Base-by-base conservation (phyloP, 2,329 filamentous ascomycete species). In the Lachnellula hyalina region DNA sequence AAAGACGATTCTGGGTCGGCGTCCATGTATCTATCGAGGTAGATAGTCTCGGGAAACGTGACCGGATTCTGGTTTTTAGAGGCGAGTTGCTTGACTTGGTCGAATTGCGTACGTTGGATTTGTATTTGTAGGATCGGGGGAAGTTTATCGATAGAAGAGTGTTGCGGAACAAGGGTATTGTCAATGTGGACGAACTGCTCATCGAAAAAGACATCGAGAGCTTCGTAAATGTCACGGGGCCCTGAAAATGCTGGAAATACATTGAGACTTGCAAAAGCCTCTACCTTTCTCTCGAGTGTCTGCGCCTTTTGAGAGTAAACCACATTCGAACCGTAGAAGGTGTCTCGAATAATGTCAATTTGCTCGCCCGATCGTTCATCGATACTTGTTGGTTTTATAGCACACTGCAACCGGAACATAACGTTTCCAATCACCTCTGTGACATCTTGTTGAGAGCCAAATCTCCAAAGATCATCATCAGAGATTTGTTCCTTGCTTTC, bases 371-470 rank as follows among this genome's bases (percentile, higher is more conserved):
- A 80, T 6, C 78, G 73, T 54, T 74, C 70, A 56, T 89, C 83
- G 35, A 81, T 75, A 3, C 79, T 81, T n/a, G 79, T 80, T 5
- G 90, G 82, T 54, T 81, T 85, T 66, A 97, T 92, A 2, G 93
- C 92, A 51, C 89, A 91, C 65, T 94, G 89, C n/a, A 96, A 77
- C 49, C 94, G 87, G 67, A 93, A 91, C 55, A 96, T 83, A 25
- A 96, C 89, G 65, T 93, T 94, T 55, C 90, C 90, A 74, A 96
- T 92, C 46, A 96, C 93, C 71, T 99, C 94, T 12, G 91, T 91
- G 4, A 96, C 93, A 72, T 99, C 94, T 72, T 99, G 92, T 67
- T 99, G 94, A 35, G 67, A 62, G 21, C 68, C 68, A 63, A 70
- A 71, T 50, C 59, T 65, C 64, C 67, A 68, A 40, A 68, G 50